phyloP scores from a whole-genome alignment of 2,329 filamentous ascomycete species.

The Plenodomus tracheiphilus region DNA sequence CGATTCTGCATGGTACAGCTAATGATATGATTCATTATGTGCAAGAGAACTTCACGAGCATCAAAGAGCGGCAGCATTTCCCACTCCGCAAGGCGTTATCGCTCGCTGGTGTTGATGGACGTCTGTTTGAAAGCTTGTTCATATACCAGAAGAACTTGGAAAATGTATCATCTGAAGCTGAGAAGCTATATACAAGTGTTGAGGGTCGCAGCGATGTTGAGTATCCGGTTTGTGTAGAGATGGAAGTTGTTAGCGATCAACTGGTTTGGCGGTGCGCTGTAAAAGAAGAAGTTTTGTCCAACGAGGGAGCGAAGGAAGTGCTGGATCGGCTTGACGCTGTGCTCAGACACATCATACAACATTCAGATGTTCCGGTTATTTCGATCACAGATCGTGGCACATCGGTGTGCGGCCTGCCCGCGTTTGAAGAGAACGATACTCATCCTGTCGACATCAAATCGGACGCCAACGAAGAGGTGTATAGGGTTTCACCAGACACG shows the following conservation, averaged over 20 bases:
- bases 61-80: constrained; percentile 74
- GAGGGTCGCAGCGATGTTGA: constrained; percentile 70
- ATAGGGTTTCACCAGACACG: constrained; percentile 26
- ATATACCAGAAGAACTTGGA: constrained; percentile 63
- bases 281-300: constrained; percentile 59
- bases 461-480: not conserved
- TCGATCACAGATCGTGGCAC: constrained; percentile 56
- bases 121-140: constrained; percentile 67
- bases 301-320: constrained; percentile 53
- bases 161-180: constrained; percentile 11
- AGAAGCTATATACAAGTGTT: constrained; percentile 63
- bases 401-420: constrained; percentile 67
- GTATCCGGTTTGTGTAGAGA: constrained; percentile 80
- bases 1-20: constrained; percentile 70
- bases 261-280: constrained; percentile 75
- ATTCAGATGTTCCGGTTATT: constrained; percentile 57
- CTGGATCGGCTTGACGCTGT: constrained; percentile 63
- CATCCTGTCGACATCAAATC: not conserved
- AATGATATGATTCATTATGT: constrained; percentile 70
- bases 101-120: constrained; percentile 50
- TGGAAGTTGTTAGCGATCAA: constrained; percentile 62
- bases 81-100: constrained; percentile 72
- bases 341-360: constrained; percentile 59
- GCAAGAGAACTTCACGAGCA: constrained; percentile 68
- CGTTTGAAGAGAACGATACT: constrained; percentile 38